phyloP scores from a whole-genome alignment of 306 rosid genomes.

The Cucurbita ficifolia region DNA sequence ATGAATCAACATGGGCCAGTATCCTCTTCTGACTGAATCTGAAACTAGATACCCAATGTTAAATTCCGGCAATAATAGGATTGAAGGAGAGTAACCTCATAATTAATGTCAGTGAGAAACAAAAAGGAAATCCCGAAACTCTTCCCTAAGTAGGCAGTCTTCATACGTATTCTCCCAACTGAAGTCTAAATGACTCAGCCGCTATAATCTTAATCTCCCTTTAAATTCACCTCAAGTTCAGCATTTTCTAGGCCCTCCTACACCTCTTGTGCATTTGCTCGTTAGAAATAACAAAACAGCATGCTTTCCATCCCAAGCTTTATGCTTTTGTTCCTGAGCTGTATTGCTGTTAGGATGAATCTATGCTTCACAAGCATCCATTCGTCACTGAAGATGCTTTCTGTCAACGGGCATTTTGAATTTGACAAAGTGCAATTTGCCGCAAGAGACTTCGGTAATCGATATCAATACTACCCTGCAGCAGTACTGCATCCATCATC shows the following conservation, averaged over 20 bases:
- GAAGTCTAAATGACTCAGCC: slow-evolving; percentile 52
- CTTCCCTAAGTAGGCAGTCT: slow-evolving; percentile 58
- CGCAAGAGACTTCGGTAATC: slow-evolving; percentile 76
- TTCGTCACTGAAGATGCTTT: slow-evolving; percentile 37
- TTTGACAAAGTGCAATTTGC: slow-evolving; percentile 48
- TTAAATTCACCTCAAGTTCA: slow-evolving; percentile 42
- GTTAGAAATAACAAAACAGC: slow-evolving; percentile 26
- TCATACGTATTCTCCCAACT: slow-evolving; percentile 49
- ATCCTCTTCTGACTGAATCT: slow-evolving; percentile 43
- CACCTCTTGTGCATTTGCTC: slow-evolving; percentile 20
- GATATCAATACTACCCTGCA: slow-evolving; percentile 46
- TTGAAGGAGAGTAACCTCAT: slow-evolving; percentile 15
- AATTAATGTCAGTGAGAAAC: slow-evolving; percentile 32
- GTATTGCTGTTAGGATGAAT: slow-evolving; percentile 29
- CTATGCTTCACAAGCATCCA: slow-evolving; percentile 33
- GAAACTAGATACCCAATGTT: slow-evolving; percentile 39
- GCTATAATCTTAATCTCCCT: slow-evolving; percentile 28
- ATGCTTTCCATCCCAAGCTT: slow-evolving; percentile 28
- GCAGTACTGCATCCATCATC: slow-evolving; percentile 70
- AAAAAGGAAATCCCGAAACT: slow-evolving; percentile 43
- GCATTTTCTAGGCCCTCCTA: slow-evolving; percentile 20
- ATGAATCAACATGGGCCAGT: slow-evolving; percentile 25
- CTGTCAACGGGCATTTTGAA: slow-evolving; percentile 49
- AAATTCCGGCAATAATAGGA: slow-evolving; percentile 34
- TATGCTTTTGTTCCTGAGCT: slow-evolving; percentile 40